These are phyloP conservation scores for Ambrosiella cleistominuta DNA, from an alignment of 2,329 filamentous ascomycete species.

Conservation along the genomic window DNA sequence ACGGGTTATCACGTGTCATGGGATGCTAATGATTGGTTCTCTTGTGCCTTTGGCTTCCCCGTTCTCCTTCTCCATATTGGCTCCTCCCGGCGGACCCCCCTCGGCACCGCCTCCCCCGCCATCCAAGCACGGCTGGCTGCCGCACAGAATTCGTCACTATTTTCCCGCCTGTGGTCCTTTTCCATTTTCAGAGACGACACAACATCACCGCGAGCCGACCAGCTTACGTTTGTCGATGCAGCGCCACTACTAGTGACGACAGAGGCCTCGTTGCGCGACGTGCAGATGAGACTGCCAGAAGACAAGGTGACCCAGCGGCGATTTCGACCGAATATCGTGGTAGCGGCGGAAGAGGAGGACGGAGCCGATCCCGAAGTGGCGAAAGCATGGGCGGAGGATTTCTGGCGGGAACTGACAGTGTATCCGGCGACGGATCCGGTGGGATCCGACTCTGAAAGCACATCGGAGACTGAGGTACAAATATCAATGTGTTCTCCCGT, in stretches of 20 bases:
- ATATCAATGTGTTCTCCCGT: neutral
- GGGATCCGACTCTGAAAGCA: slow-evolving; percentile 9
- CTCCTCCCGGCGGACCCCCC: slow-evolving; percentile 36
- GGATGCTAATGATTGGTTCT: slow-evolving; percentile 48
- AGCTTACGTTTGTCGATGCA: slow-evolving; percentile 55
- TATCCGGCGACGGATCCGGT: neutral
- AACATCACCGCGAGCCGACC: slow-evolving; percentile 18
- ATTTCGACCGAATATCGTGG: slow-evolving; percentile 56
- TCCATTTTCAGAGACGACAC: neutral
- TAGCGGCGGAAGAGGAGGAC: slow-evolving; percentile 33
- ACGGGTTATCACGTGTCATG: slow-evolving; percentile 45
- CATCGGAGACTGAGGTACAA: no score
- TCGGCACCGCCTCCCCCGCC: slow-evolving; percentile 31
- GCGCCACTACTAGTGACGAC: slow-evolving; percentile 60
- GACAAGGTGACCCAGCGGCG: slow-evolving; percentile 33
- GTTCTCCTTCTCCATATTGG: slow-evolving; percentile 49
- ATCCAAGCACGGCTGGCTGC: neutral
- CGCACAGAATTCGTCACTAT: neutral
- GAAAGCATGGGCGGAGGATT: slow-evolving; percentile 50
- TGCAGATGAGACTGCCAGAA: slow-evolving; percentile 35
- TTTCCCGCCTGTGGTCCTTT: neutral
- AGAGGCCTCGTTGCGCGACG: slow-evolving; percentile 48
- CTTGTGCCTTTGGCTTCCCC: slow-evolving; percentile 43
- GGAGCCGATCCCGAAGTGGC: slow-evolving; percentile 17
- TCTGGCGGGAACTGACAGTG: slow-evolving; percentile 41